Conservation (phyloP, 2,329 filamentous ascomycete genomes). For the Sarocladiaceae sp. region DNA sequence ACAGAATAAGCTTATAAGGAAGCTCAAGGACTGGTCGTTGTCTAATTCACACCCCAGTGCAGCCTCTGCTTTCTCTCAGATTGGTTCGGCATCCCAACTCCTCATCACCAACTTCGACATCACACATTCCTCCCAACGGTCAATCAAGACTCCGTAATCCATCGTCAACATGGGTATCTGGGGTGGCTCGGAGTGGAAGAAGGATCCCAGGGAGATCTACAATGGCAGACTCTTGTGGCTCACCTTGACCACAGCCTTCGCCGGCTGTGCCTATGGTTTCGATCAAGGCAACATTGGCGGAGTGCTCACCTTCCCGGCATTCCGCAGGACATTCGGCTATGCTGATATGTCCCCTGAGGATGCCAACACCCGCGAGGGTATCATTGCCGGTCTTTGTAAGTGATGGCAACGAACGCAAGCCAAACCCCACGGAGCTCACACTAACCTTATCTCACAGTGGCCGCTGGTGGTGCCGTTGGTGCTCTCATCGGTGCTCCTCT, state of each 20-base stretch:
- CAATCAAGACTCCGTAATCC: neutral
- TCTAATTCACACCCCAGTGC: too few relatives aligned
- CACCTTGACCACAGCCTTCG: conserved; percentile 28
- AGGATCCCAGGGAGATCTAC: conserved; percentile 32
- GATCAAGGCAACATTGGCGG: conserved; percentile 36
- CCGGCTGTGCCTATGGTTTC: conserved; percentile 34
- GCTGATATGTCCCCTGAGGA: conserved; percentile 21
- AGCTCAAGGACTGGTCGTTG: neutral
- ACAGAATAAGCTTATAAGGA: conserved; percentile 3
- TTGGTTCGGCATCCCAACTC: neutral
- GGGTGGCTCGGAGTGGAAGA: conserved; percentile 30
- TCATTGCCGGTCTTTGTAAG: conserved; percentile 28
- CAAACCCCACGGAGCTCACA: neutral
- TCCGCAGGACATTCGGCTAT: conserved; percentile 30
- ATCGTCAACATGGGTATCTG: conserved; percentile 19
- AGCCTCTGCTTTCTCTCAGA: too few relatives aligned
- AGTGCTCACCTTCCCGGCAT: conserved; percentile 30
- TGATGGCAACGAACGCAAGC: neutral
- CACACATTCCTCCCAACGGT: neutral
- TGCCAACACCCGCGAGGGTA: conserved; percentile 24
- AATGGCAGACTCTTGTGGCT: conserved; percentile 28
- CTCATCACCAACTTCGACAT: neutral
- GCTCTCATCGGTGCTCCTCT: conserved; percentile 31
- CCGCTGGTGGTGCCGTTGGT: conserved; percentile 31
- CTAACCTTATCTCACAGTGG: conserved; percentile 21